Conservation (phyloP, 2,329 filamentous ascomycete species). For the Calonectria henricotiae region DNA sequence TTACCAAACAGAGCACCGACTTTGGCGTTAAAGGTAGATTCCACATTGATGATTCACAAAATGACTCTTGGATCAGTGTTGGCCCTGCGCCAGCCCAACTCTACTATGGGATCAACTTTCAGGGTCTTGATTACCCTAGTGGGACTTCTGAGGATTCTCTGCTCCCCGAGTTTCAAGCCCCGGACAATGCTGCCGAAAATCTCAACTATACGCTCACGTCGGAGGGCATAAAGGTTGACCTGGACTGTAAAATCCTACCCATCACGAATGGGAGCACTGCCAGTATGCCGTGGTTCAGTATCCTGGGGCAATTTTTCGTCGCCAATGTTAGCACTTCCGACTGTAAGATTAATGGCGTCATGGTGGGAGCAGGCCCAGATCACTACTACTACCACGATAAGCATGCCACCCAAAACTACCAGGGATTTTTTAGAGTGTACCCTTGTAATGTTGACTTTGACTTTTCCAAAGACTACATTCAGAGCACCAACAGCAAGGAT, state of each 20-base stretch:
- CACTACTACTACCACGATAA: conserved; percentile 47
- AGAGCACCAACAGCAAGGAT: conserved; percentile 29
- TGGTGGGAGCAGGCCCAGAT: conserved; percentile 47
- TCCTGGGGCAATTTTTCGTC: conserved; percentile 46
- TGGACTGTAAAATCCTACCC: conserved; percentile 49
- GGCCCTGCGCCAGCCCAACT: conserved; percentile 42
- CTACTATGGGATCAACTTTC: conserved; percentile 44
- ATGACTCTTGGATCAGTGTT: conserved; percentile 30
- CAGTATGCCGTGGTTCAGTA: conserved; percentile 47
- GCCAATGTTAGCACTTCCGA: conserved; percentile 47
- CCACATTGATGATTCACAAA: conserved; percentile 34
- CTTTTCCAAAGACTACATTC: conserved; percentile 42
- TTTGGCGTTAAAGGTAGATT: conserved; percentile 42
- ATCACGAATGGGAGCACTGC: conserved; percentile 44
- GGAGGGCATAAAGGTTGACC: conserved; percentile 47
- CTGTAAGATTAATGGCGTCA: conserved; percentile 50
- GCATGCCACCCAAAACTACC: conserved; percentile 53
- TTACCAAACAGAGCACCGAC: conserved; percentile 43
- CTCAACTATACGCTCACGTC: conserved; percentile 43
- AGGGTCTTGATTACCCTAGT: conserved; percentile 41
- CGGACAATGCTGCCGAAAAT: conserved; percentile 22
- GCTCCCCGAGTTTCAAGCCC: conserved; percentile 38
- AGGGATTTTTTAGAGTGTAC: conserved; percentile 47
- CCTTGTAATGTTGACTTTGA: conserved; percentile 51
- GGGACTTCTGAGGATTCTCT: conserved; percentile 42